phyloP scores from a whole-genome alignment of 768 basidiomycete species.

The Hericium rajendrae region DNA sequence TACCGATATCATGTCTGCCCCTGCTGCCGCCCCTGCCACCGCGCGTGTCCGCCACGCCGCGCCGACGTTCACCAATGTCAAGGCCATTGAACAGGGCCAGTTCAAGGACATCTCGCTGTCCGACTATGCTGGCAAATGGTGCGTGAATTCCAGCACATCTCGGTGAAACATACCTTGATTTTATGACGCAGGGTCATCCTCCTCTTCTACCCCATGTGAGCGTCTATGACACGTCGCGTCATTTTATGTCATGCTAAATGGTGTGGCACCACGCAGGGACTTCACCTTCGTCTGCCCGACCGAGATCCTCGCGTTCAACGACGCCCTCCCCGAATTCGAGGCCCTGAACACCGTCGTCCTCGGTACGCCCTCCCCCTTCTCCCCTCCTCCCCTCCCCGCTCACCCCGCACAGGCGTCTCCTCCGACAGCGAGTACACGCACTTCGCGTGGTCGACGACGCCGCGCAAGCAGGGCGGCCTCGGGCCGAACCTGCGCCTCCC shows the following conservation, averaged over 20 bases:
- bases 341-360: constrained; percentile 67
- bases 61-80: constrained; percentile 62
- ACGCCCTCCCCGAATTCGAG: constrained; percentile 68
- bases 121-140: constrained; percentile 80
- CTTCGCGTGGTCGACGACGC: constrained; percentile 74
- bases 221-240: neutral
- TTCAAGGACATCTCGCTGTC: constrained; percentile 73
- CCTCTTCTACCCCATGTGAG: constrained; percentile 90
- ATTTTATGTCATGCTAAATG: neutral
- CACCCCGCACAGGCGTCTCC: constrained; percentile 48
- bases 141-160: constrained; percentile 9
- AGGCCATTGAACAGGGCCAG: constrained; percentile 60
- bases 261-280: constrained; percentile 36
- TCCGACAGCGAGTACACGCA: constrained; percentile 88
- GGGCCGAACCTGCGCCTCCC: constrained; percentile 84
- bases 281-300: constrained; percentile 93
- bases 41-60: constrained; percentile 68
- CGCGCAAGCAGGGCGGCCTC: constrained; percentile 78
- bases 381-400: neutral
- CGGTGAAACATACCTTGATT: constrained; percentile 2
- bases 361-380: constrained; percentile 33
- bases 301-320: constrained; percentile 93
- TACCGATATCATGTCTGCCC: neutral
- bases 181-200: constrained; percentile 65
- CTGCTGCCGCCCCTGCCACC: constrained; percentile 11